Percentiles rank a stretch among this genome's conserved stretches.
These are phyloP conservation scores for Aureobasidium sp. DNA, from an alignment of 2,329 filamentous ascomycete genomes.

Conservation along the genomic window DNA sequence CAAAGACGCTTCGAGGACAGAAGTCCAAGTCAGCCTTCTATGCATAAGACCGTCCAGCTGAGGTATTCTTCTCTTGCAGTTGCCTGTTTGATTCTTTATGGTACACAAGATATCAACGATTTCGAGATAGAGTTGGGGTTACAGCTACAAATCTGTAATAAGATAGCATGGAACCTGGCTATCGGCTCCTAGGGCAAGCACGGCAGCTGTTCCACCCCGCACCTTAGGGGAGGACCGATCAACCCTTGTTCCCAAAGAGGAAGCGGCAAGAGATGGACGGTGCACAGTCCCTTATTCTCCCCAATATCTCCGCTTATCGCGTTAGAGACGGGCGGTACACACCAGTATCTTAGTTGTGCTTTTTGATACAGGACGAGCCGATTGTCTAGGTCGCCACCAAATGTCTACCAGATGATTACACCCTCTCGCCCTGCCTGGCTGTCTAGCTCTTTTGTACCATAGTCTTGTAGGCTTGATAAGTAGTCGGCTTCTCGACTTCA, in stretches of 20 bases:
- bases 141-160: not conserved
- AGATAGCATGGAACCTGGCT: not conserved
- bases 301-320: conserved; percentile 9
- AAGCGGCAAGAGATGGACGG: conserved; percentile 3
- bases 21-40: too few relatives aligned
- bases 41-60: too few relatives aligned
- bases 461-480: not conserved
- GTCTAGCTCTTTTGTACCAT: not conserved
- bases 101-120: not conserved
- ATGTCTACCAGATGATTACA: not conserved
- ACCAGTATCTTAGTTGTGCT: not conserved
- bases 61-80: not conserved
- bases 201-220: not conserved
- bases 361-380: not conserved
- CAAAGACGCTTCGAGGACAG: too few relatives aligned
- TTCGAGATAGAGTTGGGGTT: too few relatives aligned
- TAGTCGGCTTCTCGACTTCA: not conserved
- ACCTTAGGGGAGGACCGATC: not conserved
- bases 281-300: not conserved
- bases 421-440: not conserved
- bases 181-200: not conserved
- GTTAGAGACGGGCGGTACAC: not conserved
- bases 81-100: not conserved
- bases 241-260: not conserved
- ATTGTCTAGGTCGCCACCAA: not conserved